A percentile compares a stretch with the other conserved stretches of the same genome.
Conservation (phyloP, 257 asterid species). For the Rhazya stricta region DNA sequence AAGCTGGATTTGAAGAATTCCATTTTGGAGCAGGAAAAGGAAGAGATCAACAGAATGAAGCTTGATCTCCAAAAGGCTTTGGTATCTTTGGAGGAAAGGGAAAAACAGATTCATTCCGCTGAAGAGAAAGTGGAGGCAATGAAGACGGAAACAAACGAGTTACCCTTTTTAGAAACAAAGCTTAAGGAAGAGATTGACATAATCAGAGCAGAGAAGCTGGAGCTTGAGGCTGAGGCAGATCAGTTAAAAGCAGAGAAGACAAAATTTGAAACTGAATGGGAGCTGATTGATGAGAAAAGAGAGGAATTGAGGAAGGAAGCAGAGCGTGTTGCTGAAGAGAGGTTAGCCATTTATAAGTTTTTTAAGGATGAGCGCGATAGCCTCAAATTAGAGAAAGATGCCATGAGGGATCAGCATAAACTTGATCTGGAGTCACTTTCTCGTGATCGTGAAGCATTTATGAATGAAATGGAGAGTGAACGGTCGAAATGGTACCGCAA, state of each 20-base stretch:
- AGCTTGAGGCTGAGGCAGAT: conserved; percentile 73
- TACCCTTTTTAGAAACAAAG: conserved; percentile 56
- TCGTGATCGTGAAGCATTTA: conserved; percentile 68
- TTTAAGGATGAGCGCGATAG: conserved; percentile 72
- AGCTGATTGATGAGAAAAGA: conserved; percentile 82
- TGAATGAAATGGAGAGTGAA: conserved; percentile 62
- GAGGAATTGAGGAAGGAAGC: conserved; percentile 71
- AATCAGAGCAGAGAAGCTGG: conserved; percentile 66
- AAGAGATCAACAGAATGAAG: conserved; percentile 43
- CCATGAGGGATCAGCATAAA: conserved; percentile 59
- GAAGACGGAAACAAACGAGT: conserved; percentile 73
- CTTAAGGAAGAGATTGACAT: conserved; percentile 90
- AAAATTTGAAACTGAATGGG: conserved; percentile 93
- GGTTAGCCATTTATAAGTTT: conserved; percentile 50
- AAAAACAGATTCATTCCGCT: conserved; percentile 42
- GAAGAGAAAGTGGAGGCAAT: conserved; percentile 65
- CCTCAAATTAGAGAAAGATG: conserved; percentile 66
- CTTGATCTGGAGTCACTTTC: conserved; percentile 68
- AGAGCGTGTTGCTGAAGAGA: conserved; percentile 73
- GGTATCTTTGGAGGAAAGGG: conserved; percentile 57
- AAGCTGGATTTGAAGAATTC: conserved; percentile 44
- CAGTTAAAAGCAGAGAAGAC: conserved; percentile 71
- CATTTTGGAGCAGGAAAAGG: conserved; percentile 49
- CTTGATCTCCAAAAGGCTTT: conserved; percentile 56
- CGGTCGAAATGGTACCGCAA: conserved; percentile 70